Conservation (phyloP, 441 rosid genomes). For the Dalechampia spathulata region DNA sequence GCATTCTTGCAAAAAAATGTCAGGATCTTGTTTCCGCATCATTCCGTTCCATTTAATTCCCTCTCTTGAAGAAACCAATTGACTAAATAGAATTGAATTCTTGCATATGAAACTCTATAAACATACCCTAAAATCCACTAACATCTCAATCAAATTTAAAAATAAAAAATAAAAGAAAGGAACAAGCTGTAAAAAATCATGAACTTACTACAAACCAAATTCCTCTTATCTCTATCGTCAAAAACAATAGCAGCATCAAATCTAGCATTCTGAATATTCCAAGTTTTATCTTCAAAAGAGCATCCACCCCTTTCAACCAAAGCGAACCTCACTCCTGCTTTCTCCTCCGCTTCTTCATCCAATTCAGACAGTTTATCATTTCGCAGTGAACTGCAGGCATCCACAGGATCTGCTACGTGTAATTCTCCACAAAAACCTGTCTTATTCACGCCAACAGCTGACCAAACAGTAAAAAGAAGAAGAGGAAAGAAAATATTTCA, state of each 20-base stretch:
- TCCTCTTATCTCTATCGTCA: constrained; percentile 42
- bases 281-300: constrained; percentile 54
- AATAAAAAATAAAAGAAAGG: too few relatives aligned
- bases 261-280: constrained; percentile 45
- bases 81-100: too few relatives aligned
- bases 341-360: constrained; percentile 19
- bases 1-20: too few relatives aligned
- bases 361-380: constrained; percentile 21
- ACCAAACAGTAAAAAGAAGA: background rate
- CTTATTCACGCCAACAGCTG: constrained; percentile 30
- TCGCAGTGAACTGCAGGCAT: constrained; percentile 46
- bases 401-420: constrained; percentile 44
- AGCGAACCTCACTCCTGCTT: constrained; percentile 25
- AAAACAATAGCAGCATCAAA: constrained; percentile 55
- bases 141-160: too few relatives aligned
- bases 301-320: constrained; percentile 60
- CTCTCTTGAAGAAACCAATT: too few relatives aligned
- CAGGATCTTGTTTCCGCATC: too few relatives aligned
- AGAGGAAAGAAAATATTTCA: too few relatives aligned
- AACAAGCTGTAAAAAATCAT: too few relatives aligned
- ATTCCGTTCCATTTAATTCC: too few relatives aligned
- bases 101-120: too few relatives aligned
- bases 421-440: constrained; percentile 59
- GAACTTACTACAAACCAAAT: constrained; percentile 57
- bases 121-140: too few relatives aligned